These are phyloP conservation scores for Teunomyces barrocoloradensis DNA, from an alignment of 805 yeast genomes.

Conservation along the genomic window DNA sequence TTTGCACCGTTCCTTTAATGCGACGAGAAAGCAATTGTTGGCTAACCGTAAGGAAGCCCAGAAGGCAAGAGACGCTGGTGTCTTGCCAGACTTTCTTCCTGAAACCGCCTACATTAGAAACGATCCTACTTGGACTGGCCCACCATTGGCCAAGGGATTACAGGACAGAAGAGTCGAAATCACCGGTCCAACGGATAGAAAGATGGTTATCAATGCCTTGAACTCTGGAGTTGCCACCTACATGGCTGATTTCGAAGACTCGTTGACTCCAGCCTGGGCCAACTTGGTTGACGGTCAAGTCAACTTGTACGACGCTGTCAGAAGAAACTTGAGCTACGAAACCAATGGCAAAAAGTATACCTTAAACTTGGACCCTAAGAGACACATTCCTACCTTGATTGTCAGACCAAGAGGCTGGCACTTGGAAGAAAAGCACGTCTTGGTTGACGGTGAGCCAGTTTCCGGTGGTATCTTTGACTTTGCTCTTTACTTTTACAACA, in stretches of 20 bases:
- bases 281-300: constrained; percentile 81
- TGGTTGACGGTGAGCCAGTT: constrained; percentile 72
- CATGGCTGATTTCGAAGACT: constrained; percentile 86
- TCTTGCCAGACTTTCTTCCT: constrained; percentile 58
- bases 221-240: constrained; percentile 77
- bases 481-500: constrained; percentile 74
- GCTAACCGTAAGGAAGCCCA: constrained; percentile 63
- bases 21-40: constrained; percentile 55
- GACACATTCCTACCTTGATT: constrained; percentile 71
- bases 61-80: constrained; percentile 58
- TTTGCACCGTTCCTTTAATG: constrained; percentile 70
- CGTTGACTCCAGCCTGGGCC: constrained; percentile 80
- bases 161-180: constrained; percentile 76
- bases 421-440: constrained; percentile 68
- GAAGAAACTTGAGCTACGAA: constrained; percentile 53
- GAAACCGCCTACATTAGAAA: constrained; percentile 70
- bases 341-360: constrained; percentile 45
- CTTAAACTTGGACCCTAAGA: constrained; percentile 45
- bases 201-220: constrained; percentile 79
- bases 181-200: constrained; percentile 83
- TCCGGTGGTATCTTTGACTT: constrained; percentile 78
- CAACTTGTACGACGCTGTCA: constrained; percentile 70
- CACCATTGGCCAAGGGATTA: constrained; percentile 68
- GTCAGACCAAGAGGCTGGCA: constrained; percentile 92
- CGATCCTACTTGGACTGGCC: constrained; percentile 75